Evolutionary conservation across 1,284 basidiomycete genomes (phyloP), one percentile per base, ranked within the genome.

Genomic region (Heterobasidion parviporum): DNA sequence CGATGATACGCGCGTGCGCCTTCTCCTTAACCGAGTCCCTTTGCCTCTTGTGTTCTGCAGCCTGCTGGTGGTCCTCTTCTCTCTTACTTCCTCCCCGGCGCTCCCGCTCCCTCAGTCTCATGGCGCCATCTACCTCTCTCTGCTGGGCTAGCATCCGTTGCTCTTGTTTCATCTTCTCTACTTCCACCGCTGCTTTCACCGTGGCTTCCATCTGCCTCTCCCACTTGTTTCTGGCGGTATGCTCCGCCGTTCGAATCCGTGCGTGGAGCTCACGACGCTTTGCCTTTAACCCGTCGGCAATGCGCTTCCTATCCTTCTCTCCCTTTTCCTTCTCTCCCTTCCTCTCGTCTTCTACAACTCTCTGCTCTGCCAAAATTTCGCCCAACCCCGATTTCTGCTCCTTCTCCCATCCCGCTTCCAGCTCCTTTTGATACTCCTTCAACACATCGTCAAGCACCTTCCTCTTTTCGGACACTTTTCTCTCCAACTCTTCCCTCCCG

Each of bases 11-110:
- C 16, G 49, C 33, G 4, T 6, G 26, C 26, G 26, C 26, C 26
- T 26, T 26, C 26, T 26, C 26, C 26, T 26, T 5, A 26, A 6
- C 26, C 26, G 26, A 26, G 5, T 26, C 26, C 26, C 26, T 26
- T 26, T 26, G 26, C 26, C 4, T 26, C 26, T 26, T 26, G 4
- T 26, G 26, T 6, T 26, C 26, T 26, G 26, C 26, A 26, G 47
- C 33, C 47, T 20, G 47, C 12, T 33, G 55, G 61, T 72, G 26
- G 26, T 26, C 26, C 26, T 26, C 76, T 53, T 71, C 70, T 65
- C 71, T 70, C 63, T 78, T 66, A 7, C 26, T 67, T 64, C 60
- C 66, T 77, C 56, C 67, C 67, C 64, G 77, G 64, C 6, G 36
- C 51, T 18, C n/a, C n/a, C 10, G 10, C 38, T 10, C 38, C n/a